Base-by-base conservation (phyloP, 441 rosid genomes). In the Lepidium campestre region DNA sequence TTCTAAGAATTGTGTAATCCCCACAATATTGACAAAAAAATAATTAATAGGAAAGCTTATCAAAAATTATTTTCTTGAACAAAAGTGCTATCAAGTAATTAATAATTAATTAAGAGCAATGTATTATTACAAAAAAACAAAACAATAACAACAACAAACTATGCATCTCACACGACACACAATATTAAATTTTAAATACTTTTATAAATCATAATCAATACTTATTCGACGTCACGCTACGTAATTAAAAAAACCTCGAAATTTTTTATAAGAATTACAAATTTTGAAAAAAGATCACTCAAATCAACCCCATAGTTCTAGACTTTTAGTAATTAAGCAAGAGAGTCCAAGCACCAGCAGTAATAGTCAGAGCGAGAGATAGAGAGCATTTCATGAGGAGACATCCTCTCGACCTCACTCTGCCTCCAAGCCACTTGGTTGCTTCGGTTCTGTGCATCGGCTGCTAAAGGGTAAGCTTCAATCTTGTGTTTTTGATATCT, bases 331-430 rank as follows among this genome's bases (percentile, higher is more conserved):
- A 54, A 10, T 52, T 40, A 73, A 60, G 44, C 68, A 36, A 67
- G 19, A 44, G 95, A 78, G 58, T 92, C 96, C 75, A 92, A 62
- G 75, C 96, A 92, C 98, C 98, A 92, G 29, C 98, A 92, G 60
- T 87, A 86, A 69, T 85, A 89, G 57, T 92, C 95, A 5, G 95
- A 87, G 67, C 86, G 86, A 61, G 96, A 89, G 40, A 89, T 79
- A 4, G 77, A 75, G 12, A 86, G 72, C 86, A 89, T 70, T 39
- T 83, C 89, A 34, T 84, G 79, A 3, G 97, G 92, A 75, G 55
- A 75, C 94, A 89, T 87, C 74, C 87, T 82, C 73, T 86, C 96
- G 20, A 89, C 85, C 65, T 91, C 96, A 50, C 25, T 77, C 72
- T 89, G 97, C 82, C 94, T 87, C 90, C 89, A 81, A 10, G 83